Evolutionary conservation across 2,329 filamentous ascomycete species (phyloP), one percentile per base, ranked within the genome.

Genomic region (Pseudogymnoascus sp.): DNA sequence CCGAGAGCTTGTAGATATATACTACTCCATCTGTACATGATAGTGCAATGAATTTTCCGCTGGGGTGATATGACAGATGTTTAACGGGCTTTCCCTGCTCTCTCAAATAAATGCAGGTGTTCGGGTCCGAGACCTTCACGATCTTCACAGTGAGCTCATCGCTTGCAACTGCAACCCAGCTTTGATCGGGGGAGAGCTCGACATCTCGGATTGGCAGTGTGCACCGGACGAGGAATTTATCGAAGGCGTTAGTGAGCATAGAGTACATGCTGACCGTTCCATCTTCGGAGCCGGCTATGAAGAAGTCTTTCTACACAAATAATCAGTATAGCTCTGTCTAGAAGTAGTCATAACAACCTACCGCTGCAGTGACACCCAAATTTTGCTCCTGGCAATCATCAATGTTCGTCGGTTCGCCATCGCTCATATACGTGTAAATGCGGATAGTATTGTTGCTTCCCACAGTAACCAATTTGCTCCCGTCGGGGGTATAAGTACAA

Each of bases 141-240:
- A 99, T 78, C 73, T 96, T 96, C 67, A 97, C 90, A 1, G 87
- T 89, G 62, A 96, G 79, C 74, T 99, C 94, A 73, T 97, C 95
- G 79, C 92, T 97, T n/a, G 92, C 92, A 25, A 97, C 91, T 30
- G 94, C 94, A 66, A 88, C 90, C 92, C 92, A 97, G 69, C 89
- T 83, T 0, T 84, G 82, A 71, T 97, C 89, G 1, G 85, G 83
- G 2, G 91, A 92, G 12, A 99, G 78, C 3, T 90, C 86, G 60
- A 99, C 79, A 72, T 97, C 92, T 69, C 94, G 85, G 33, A 97
- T 85, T 0, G 94, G 90, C 2, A 97, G 78, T n/a, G 91, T 87
- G 62, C 87, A 90, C 65, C 94, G 86, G 25, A 92, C 82, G 58
- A 99, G 82, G 66, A 95, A 88, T 63, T 87, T 86, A 64, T 96